Conservation (phyloP, 345 rosid species). For the Ceriops tagal region DNA sequence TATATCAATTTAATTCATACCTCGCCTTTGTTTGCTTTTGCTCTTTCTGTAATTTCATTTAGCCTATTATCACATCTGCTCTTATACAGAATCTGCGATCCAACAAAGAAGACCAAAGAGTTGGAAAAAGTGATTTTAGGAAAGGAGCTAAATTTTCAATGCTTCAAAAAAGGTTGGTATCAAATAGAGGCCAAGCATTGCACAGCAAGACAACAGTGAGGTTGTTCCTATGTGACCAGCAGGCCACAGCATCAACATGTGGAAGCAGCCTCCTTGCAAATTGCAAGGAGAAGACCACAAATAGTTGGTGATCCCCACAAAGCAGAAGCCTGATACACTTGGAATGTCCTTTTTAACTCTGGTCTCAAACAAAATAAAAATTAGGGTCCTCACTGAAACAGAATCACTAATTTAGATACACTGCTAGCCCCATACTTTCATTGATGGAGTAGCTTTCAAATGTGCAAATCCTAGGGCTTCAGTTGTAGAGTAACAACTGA, state of each 20-base stretch:
- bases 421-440: too few species aligned
- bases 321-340: too few species aligned
- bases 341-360: too few species aligned
- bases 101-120: not conserved
- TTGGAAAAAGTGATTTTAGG: not conserved
- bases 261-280: too few species aligned
- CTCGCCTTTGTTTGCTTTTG: constrained; percentile 89
- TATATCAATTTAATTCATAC: constrained; percentile 34
- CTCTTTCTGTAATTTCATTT: constrained; percentile 95
- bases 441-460: not conserved
- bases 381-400: too few species aligned
- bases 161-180: not conserved
- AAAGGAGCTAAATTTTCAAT: not conserved
- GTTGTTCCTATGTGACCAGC: too few species aligned
- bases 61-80: constrained; percentile 95
- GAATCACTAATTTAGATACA: too few species aligned
- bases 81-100: constrained; percentile 68
- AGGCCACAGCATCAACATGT: too few species aligned
- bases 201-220: not conserved
- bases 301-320: too few species aligned
- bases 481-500: not conserved
- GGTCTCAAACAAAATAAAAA: too few species aligned
- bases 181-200: not conserved
- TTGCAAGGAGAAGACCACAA: too few species aligned
- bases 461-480: not conserved